phyloP scores from a whole-genome alignment of 352 stramenopile species.

The Pythium folliculosum region DNA sequence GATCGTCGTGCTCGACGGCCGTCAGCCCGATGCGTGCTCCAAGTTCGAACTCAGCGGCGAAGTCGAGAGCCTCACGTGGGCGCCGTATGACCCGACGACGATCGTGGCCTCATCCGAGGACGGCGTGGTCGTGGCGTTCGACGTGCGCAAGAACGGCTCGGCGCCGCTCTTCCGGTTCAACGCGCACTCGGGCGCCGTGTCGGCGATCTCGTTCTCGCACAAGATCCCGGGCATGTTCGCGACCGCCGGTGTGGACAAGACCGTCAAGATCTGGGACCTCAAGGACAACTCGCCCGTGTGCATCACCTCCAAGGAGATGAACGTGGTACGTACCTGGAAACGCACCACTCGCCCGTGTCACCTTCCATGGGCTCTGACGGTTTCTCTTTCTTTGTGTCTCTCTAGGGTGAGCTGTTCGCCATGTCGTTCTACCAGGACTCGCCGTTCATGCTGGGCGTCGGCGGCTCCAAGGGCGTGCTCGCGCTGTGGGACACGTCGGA shows the following conservation, averaged over 20 bases:
- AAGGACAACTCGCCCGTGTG: conserved; percentile 68
- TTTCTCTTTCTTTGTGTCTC: conserved; percentile 4
- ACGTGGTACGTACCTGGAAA: conserved; percentile 65
- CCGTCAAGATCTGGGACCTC: conserved; percentile 97
- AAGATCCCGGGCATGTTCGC: conserved; percentile 93
- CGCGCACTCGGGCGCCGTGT: conserved; percentile 88
- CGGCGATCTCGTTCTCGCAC: conserved; percentile 82
- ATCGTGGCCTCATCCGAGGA: conserved; percentile 95
- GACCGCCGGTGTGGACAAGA: conserved; percentile 97
- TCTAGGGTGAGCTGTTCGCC: conserved; percentile 88
- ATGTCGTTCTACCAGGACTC: conserved; percentile 89
- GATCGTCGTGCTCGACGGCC: conserved; percentile 94
- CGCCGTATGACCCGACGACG: conserved; percentile 90
- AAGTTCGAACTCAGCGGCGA: conserved; percentile 84
- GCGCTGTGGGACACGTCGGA: conserved; percentile 91
- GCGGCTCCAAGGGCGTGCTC: conserved; percentile 85
- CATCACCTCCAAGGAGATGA: conserved; percentile 92
- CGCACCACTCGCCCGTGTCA: background rate
- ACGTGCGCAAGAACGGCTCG: conserved; percentile 95
- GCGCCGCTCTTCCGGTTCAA: conserved; percentile 92
- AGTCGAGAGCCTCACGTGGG: conserved; percentile 93
- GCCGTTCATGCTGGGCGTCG: conserved; percentile 89
- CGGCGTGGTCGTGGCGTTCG: conserved; percentile 92
- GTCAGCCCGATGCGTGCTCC: conserved; percentile 78
- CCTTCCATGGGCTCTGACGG: background rate